A percentile compares a stretch with the other conserved stretches of the same genome.
Evolutionary conservation across 257 asterid genomes (phyloP).

Genomic region (Nicotiana knightiana): DNA sequence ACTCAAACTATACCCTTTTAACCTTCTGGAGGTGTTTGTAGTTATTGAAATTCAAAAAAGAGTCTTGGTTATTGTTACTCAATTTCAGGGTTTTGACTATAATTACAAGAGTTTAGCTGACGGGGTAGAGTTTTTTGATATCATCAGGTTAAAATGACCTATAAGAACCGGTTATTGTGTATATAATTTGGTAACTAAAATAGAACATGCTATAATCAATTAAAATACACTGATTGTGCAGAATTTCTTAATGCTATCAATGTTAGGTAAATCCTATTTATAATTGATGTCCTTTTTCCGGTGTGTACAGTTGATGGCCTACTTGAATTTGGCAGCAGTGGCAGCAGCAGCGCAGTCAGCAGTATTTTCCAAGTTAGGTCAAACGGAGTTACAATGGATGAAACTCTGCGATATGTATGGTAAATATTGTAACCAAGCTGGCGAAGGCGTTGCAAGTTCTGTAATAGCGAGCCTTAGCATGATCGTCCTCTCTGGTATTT

Average conservation of each 20-base stretch:
- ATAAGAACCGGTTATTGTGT: too few relatives aligned
- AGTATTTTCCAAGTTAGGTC: constrained; percentile 61
- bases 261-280: not conserved
- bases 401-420: constrained; percentile 58
- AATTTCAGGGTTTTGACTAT: not conserved
- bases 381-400: constrained; percentile 86
- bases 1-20: not conserved
- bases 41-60: not conserved
- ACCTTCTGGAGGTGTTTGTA: not conserved
- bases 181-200: too few relatives aligned
- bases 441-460: constrained; percentile 80
- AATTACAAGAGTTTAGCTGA: not conserved
- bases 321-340: constrained; percentile 68
- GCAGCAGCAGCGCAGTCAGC: constrained; percentile 67
- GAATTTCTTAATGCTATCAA: not conserved
- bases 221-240: not conserved
- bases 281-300: not conserved
- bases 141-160: not conserved
- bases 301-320: constrained; percentile 58
- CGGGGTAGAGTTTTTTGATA: not conserved
- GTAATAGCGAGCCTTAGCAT: constrained; percentile 43
- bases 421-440: constrained; percentile 77
- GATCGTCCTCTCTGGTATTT: constrained; percentile 63
- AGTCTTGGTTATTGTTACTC: not conserved
- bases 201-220: not conserved